Evolutionary conservation across 495 filamentous ascomycete species (phyloP), one percentile per base, ranked within the genome.

Genomic region (Endocarpon pusillum): DNA sequence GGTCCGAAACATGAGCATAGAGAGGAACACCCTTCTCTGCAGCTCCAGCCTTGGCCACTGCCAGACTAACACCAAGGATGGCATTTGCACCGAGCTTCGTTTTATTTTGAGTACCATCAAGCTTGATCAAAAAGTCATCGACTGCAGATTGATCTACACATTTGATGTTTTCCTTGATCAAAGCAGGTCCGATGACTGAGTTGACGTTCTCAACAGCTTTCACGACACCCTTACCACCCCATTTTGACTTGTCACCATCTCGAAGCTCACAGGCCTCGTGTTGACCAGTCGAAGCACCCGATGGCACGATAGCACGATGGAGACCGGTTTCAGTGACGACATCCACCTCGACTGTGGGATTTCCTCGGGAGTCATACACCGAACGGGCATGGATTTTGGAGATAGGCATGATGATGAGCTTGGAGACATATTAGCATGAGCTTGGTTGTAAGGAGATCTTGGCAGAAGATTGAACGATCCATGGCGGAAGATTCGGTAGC

Each of bases 361-460:
- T 96, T 55, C 89, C 91, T 54, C 91, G 91, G 57, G 89, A 96
- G 75, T 99, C 91, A 71, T 99, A 99, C 66, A 99, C 84, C 45
- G 75, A 82, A 52, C 91, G 87, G 53, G 89, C 91, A 74, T 96
- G 85, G 60, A 99, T 81, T 73, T 94, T 94, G 55, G 78, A 73
- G 69, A 99, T 96, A 52, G 77, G 66, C 91, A 96, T 99, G 38
- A 48, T 83, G 57, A 42, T 33, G 45, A 38, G 41, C 56, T 58
- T 25, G 23, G 23, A 25, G 23, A n/a, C n/a, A n/a, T n/a, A n/a
- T n/a, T n/a, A n/a, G n/a, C n/a, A n/a, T n/a, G n/a, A n/a, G n/a
- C n/a, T n/a, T n/a, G n/a, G n/a, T n/a, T n/a, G n/a, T n/a, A n/a
- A n/a, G n/a, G n/a, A n/a, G n/a, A n/a, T n/a, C n/a, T n/a, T n/a